These are phyloP conservation scores for Rhodotorula toruloides DNA, from an alignment of 768 basidiomycete species.

Conservation along the genomic window DNA sequence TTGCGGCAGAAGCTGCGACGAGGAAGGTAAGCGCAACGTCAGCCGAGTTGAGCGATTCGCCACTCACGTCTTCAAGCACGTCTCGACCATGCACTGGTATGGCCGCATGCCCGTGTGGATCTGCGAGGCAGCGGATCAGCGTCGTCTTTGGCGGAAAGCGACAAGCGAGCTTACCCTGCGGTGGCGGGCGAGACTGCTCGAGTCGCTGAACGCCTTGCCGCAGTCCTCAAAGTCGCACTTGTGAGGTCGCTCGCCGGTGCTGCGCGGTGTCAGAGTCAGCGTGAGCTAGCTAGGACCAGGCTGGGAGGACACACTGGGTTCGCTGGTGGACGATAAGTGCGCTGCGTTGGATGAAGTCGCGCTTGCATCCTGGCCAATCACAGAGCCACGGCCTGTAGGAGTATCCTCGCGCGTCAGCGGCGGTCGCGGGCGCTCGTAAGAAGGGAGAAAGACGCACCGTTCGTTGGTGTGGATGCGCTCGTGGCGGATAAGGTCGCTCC, in stretches of 20 bases:
- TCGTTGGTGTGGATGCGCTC: constrained; percentile 50
- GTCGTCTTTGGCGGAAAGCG: background rate
- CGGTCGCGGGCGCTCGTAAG: background rate
- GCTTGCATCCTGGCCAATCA: constrained; percentile 38
- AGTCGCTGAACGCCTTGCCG: constrained; percentile 81
- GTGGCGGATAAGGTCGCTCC: constrained; percentile 49
- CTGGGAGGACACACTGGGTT: constrained; percentile 57
- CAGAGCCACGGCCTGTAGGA: constrained; percentile 46
- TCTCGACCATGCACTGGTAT: constrained; percentile 44
- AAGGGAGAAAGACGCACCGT: constrained; percentile 43
- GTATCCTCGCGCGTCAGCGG: constrained; percentile 45
- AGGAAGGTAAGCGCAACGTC: too few species aligned
- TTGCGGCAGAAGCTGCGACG: constrained; percentile 46
- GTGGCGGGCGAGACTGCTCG: constrained; percentile 84
- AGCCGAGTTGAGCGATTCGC: background rate
- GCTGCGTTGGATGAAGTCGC: constrained; percentile 60
- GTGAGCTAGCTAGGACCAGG: background rate
- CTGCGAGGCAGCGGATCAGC: constrained; percentile 1
- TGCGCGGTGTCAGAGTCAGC: constrained; percentile 31
- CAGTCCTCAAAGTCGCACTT: constrained; percentile 68
- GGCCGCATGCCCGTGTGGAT: constrained; percentile 48
- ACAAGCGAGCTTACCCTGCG: constrained; percentile 57
- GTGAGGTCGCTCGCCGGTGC: constrained; percentile 82
- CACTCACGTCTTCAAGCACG: constrained; percentile 45
- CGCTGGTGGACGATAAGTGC: constrained; percentile 82